phyloP scores from a whole-genome alignment of 352 stramenopile species.

The Globisporangium carolinianum region DNA sequence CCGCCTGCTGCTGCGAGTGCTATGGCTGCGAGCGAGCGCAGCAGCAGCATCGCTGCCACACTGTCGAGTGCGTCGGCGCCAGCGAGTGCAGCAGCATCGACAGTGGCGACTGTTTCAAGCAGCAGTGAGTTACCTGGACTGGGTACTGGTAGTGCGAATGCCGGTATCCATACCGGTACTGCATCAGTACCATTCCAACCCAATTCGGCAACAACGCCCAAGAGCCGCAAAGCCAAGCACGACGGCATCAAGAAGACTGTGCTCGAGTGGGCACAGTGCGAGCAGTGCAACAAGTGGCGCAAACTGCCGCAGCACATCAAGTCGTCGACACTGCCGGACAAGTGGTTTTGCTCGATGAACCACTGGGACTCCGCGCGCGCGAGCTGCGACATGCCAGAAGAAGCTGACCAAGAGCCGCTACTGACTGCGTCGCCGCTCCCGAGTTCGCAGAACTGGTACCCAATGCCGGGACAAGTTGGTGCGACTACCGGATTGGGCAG shows the following conservation, averaged over 20 bases:
- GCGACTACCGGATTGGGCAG: neutral
- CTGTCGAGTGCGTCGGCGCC: neutral
- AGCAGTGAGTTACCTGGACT: no score
- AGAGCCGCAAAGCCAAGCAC: slow-evolving; percentile 11
- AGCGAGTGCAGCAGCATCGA: neutral
- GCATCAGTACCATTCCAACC: neutral
- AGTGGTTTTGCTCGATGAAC: slow-evolving; percentile 97
- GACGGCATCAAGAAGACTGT: slow-evolving; percentile 64
- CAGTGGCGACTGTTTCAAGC: no score
- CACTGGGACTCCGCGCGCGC: slow-evolving; percentile 85
- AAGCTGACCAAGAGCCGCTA: slow-evolving; percentile 64
- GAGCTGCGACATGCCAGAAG: slow-evolving; percentile 64
- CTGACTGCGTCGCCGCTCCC: slow-evolving; percentile 35
- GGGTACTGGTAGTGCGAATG: no score
- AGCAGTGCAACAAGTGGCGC: slow-evolving; percentile 95
- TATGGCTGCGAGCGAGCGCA: neutral
- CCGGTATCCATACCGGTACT: neutral
- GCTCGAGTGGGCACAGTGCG: slow-evolving; percentile 94
- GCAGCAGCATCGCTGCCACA: neutral
- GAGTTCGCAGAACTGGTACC: slow-evolving; percentile 54
- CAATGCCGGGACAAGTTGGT: slow-evolving; percentile 34
- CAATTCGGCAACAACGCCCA: neutral
- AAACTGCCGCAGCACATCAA: slow-evolving; percentile 90
- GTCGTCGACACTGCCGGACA: slow-evolving; percentile 88
- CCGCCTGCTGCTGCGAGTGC: neutral